Base-by-base conservation (phyloP, 441 rosid species). In the Populus tomentosa region DNA sequence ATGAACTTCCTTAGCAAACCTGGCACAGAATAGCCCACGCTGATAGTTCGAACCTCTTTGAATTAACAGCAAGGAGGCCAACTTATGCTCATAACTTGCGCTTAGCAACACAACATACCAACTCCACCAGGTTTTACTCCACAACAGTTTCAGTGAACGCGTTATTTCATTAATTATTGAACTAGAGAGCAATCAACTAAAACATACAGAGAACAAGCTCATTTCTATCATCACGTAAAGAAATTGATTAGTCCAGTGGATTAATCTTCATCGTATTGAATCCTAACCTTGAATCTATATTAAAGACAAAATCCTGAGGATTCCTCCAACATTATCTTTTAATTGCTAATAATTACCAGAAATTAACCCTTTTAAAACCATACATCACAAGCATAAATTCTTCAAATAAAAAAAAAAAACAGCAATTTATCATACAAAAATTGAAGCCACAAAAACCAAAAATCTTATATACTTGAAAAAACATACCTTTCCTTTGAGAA, bases 401-500 rank as follows among this genome's bases (percentile, higher is more conserved):
- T 10, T 64, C 33, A 26, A 64, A 63, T 63, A 21, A 63, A n/a
- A 64, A 64, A 64, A 20, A 10, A 64, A 38, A n/a, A 0, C 28
- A 69, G 20, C 26, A 13, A 9, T 32, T 67, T 30, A 14, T 67
- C 11, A 9, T 21, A 28, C 36, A 77, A 24, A 32, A 33, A 26
- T 38, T 13, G 18, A n/a, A 28, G 38, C 1, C 18, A 10, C 18
- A 69, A 30, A 61, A 81, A 53, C 36, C 21, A 16, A 64, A 40
- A 5, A 0, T 3, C 3, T 18, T 36, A 70, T 10, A 10, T n/a
- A 5, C 10, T 62, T 20, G 40, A 77, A 73, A 7, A 69, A 20
- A n/a, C 81, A 2, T 40, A 94, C 98, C 98, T 90, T 85, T 95
- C 70, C 98, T 84, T 77, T 95, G 94, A 33, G 98, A 95, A 77